Base-by-base conservation (phyloP, 495 filamentous ascomycete genomes). In the Corynascus novoguineensis region DNA sequence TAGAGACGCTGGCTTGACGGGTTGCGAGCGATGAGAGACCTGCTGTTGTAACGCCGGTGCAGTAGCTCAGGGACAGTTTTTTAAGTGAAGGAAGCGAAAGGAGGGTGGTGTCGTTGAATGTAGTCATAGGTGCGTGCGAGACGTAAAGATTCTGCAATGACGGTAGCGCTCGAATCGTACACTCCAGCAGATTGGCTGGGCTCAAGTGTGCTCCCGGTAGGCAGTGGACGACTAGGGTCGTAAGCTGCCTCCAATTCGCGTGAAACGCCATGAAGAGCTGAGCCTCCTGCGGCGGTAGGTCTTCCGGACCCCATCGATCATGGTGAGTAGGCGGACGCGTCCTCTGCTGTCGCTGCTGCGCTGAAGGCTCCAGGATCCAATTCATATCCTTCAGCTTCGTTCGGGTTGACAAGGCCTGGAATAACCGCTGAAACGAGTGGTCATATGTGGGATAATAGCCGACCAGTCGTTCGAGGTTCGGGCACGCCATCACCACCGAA, bases 401-500 rank as follows among this genome's bases (percentile, higher is more conserved):
- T 29, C 90, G 75, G 2, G 89, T 90, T 1, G 89, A 89, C 41
- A 97, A 70, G 1, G 90, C 89, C 64, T 92, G 83, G 19, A 86
- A 85, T 9, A 91, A 67, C 37, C 88, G 85, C 63, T 87, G 85
- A 60, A 87, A 90, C 41, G 83, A 77, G 64, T 89, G 86, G 47
- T 83, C 77, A 64, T 90, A 90, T 8, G 81, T 74, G 8, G 85
- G 79, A 63, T 87, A 83, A 59, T 85, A 82, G 3, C 90, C 90
- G 32, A 84, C 69, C 17, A 95, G 71, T 40, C 80, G 76, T 65
- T 95, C 89, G 37, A 97, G 71, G 65, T 93, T 92, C 10, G 89
- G 89, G 65, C 90, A 96, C 5, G 82, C 74, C 85, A 91, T 91
- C 28, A 96, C 82, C 27, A 97, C 71, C 6, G 88, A 90, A 5